Conservation (phyloP, 345 rosid genomes). For the Murraya koenigii region DNA sequence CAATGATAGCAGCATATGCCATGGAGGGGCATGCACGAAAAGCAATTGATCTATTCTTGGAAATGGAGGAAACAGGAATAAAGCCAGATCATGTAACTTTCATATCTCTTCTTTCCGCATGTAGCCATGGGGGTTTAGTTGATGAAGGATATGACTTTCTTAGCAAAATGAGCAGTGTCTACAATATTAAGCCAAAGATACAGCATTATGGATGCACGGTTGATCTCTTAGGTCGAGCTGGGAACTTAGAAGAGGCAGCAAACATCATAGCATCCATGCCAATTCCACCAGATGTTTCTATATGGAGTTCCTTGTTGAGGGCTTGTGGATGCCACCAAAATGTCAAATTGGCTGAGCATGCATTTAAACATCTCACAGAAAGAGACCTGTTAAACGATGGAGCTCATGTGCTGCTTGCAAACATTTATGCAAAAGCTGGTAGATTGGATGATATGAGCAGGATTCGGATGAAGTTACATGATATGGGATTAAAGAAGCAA, state of each 20-base stretch:
- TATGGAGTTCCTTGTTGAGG: conserved; percentile 11
- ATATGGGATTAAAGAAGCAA: conserved; percentile 16
- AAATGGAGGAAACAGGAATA: conserved; percentile 20
- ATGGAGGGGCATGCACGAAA: background rate
- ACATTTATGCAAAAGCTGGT: conserved; percentile 21
- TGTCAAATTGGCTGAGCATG: conserved; percentile 15
- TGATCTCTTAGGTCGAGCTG: conserved; percentile 6
- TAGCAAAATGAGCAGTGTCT: conserved; percentile 16
- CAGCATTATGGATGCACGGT: conserved; percentile 6
- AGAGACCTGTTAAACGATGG: conserved; percentile 17
- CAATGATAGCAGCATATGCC: conserved; percentile 4
- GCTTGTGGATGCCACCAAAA: background rate
- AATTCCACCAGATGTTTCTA: background rate
- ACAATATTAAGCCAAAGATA: conserved; percentile 17
- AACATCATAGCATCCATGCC: conserved; percentile 18
- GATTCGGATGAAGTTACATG: conserved; percentile 21
- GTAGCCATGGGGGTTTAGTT: conserved; percentile 28
- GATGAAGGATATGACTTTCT: conserved; percentile 21
- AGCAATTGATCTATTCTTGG: conserved; percentile 12
- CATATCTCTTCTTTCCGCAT: conserved; percentile 24
- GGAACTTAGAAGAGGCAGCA: background rate
- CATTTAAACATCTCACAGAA: conserved; percentile 22
- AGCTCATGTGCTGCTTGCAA: conserved; percentile 22
- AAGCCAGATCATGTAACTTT: conserved; percentile 17
- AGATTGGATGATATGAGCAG: conserved; percentile 20